Base-by-base conservation (phyloP, 352 stramenopile genomes). In the Phytophthora fragariaefolia region DNA sequence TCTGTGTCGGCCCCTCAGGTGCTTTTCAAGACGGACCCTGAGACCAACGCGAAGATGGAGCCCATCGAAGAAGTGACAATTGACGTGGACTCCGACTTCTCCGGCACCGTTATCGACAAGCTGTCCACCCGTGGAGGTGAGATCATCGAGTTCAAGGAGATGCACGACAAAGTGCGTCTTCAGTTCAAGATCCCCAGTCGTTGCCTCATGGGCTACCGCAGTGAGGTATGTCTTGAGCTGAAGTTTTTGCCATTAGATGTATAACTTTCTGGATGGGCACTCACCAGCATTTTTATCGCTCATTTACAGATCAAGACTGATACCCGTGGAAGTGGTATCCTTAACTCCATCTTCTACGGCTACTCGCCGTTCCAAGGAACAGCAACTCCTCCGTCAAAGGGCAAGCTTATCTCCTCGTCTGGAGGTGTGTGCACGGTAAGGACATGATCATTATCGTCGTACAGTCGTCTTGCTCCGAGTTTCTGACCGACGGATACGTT, bases 261-360 rank as follows among this genome's bases (percentile, higher is more conserved):
- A 42, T 46, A 1, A 43, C 18, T 4, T 58, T 4, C 17, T 13
- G 15, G 12, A 23, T 26, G 17, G n/a, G 32, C 9, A 67, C 45
- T 73, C 20, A 73, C 46, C 27, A 12, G 28, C 13, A 12, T 49
- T 4, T 54, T 53, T 62, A 4, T 15, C 52, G 47, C 47, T 4
- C 4, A n/a, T 49, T 2, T 72, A 23, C 53, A 99, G 79, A 97
- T 99, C 72, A 97, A 97, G 52, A 98, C 96, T 10, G 85, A 96
- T 49, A 99, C 97, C 8, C 85, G 95, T 62, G 98, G 98, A 61
- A 98, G 90, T 72, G 97, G 95, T 38, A 95, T 99, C 52, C 77
- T 99, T 51, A 98, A 99, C 82, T 98, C 97, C 66, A 93, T 97
- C 58, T 99, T 98, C 77, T 66, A 99, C 78, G 97, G 94, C 2